Evolutionary conservation across 306 rosid genomes (phyloP).

Genomic region (Cucurbita maxima): DNA sequence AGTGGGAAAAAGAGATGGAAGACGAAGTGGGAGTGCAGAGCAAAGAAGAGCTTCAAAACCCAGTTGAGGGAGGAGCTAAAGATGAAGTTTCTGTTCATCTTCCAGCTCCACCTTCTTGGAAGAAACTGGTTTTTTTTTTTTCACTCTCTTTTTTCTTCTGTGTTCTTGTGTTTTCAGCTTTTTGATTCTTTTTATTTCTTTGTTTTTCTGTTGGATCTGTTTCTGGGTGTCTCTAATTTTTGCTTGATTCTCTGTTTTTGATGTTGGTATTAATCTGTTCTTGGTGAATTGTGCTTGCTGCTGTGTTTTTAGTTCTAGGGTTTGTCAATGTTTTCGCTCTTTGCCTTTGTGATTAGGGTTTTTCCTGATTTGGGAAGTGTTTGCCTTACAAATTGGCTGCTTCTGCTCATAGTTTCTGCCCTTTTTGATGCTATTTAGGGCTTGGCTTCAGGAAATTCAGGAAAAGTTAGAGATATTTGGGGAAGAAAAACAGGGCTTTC

Average conservation of each 20-base stretch:
- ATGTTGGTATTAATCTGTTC: background rate
- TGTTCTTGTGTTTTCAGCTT: background rate
- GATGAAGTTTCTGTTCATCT: conserved; percentile 56
- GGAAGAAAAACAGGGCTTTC: no score
- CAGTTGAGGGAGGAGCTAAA: conserved; percentile 22
- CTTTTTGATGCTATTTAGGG: background rate
- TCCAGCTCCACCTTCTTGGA: conserved; percentile 79
- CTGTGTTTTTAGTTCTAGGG: conserved; percentile 1
- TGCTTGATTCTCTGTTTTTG: background rate
- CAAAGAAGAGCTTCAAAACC: background rate
- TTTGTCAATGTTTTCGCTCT: background rate
- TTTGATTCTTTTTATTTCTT: background rate
- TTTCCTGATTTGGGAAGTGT: background rate
- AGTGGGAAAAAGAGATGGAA: background rate
- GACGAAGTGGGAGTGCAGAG: background rate
- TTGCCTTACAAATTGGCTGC: background rate
- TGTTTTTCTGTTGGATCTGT: background rate
- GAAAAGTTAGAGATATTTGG: no score
- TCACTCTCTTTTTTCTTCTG: background rate
- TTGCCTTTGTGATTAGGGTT: background rate
- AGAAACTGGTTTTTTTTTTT: conserved; percentile 56
- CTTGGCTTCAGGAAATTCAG: background rate
- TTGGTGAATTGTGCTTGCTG: background rate
- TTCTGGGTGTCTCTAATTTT: background rate
- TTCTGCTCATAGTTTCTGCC: background rate